Percentiles rank a stretch among this genome's conserved stretches.
Conservation (phyloP, 352 stramenopile genomes). For the Thalassiosira oceanica region DNA sequence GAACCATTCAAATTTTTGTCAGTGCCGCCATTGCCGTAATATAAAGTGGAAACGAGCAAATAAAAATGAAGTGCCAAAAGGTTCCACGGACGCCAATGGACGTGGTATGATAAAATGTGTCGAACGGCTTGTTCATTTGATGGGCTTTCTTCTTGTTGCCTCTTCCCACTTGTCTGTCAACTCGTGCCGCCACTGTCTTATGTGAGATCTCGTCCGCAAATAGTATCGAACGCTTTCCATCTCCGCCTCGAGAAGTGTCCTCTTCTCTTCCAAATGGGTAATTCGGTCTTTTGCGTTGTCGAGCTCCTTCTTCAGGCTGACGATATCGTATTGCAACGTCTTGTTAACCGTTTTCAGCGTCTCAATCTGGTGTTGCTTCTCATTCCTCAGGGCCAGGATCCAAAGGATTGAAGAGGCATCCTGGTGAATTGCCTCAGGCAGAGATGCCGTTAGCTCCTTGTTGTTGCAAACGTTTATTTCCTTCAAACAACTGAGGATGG, state of each 20-base stretch:
- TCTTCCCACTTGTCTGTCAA: too few species aligned
- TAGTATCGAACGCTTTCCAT: too few species aligned
- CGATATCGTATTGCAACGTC: constrained; percentile 24
- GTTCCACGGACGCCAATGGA: too few species aligned
- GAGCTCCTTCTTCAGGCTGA: constrained; percentile 7
- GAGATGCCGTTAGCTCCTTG: constrained; percentile 6
- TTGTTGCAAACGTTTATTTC: constrained; percentile 40
- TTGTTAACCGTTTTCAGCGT: constrained; percentile 18
- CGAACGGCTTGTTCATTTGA: too few species aligned
- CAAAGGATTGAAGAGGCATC: constrained; percentile 40
- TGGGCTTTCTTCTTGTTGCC: too few species aligned
- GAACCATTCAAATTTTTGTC: too few species aligned
- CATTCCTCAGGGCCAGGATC: constrained; percentile 32
- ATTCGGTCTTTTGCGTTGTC: constrained; percentile 7
- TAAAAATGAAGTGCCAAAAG: too few species aligned
- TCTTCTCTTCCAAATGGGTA: constrained; percentile 16
- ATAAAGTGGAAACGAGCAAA: too few species aligned
- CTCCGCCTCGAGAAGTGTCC: constrained; percentile 17
- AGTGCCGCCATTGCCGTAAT: too few species aligned
- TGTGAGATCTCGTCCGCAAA: too few species aligned
- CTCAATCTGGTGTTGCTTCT: constrained; percentile 30
- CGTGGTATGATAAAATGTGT: too few species aligned
- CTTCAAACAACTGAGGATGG: constrained; percentile 12
- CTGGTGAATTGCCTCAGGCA: constrained; percentile 23
- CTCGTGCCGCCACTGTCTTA: too few species aligned